Evolutionary conservation across 2,329 filamentous ascomycete genomes (phyloP), one percentile per base, ranked within the genome.

Genomic region (Aspergillus tanneri): DNA sequence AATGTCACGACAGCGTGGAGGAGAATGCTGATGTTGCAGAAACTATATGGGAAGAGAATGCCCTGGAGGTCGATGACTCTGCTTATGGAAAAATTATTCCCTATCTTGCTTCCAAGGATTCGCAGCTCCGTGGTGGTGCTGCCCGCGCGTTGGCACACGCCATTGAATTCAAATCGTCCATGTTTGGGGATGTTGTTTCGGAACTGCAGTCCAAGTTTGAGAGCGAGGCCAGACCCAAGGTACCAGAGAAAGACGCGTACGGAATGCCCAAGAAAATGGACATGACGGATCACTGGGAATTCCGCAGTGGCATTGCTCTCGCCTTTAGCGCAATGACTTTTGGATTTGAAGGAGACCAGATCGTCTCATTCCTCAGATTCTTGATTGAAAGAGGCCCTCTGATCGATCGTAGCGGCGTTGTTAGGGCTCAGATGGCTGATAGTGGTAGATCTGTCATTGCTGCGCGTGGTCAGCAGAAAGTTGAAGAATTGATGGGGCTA

Each of bases 1-100:
- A 88, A 35, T 92, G 85, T 62, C 91, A 99, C 61, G 93, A 99
- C 56, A 89, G 95, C 59, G 83, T 90, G 16, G 83, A 87, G 35
- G 91, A 97, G 66, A 97, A 97, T 60, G 81, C 80, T 7, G 88
- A 90, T 37, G 77, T 95, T 44, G 92, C 88, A 5, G 81, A 79
- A 43, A 88, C 92, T 10, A 96, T 99, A 27, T 99, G 93, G 93
- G 90, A 95, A 62, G 93, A 96, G 63, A 95, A 92, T 64, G 86
- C 83, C 6, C 86, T 97, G 52, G 74, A 86, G 50, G 73, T 92
- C 10, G 79, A 82, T 1, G 73, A 81, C 16, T 77, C 86, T 5
- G 80, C 88, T 7, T 83, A 88, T 6, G 67, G 77, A 48, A 81
- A 79, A 58, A 85, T 91, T 63, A 72, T 95, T 40, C 83, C 85